Conservation (phyloP, 1,284 basidiomycete genomes). For the Apiotrichum gamsii region DNA sequence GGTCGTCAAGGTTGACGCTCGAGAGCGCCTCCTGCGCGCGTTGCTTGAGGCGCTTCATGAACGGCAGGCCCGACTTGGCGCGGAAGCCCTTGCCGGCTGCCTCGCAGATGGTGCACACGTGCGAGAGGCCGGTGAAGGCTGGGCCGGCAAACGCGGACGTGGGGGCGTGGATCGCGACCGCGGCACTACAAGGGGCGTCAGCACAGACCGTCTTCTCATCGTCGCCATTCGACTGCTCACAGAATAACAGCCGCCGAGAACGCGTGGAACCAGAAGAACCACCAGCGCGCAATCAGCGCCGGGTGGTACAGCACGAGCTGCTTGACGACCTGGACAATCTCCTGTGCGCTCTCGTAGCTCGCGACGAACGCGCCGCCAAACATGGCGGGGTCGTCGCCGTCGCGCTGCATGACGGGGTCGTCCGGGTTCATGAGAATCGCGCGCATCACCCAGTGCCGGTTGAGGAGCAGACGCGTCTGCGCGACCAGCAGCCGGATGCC, state of each 20-base stretch:
- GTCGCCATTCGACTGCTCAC: no score
- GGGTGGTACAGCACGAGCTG: slow-evolving; percentile 42
- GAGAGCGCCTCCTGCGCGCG: not conserved
- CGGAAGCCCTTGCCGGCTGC: slow-evolving; percentile 38
- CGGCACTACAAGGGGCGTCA: slow-evolving; percentile 19
- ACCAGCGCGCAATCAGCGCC: slow-evolving; percentile 34
- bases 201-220: not conserved
- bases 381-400: slow-evolving; percentile 30
- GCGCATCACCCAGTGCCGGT: slow-evolving; percentile 39
- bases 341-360: slow-evolving; percentile 39
- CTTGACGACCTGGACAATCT: slow-evolving; percentile 43
- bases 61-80: slow-evolving; percentile 39
- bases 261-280: slow-evolving; percentile 45
- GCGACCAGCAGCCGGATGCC: slow-evolving; percentile 41
- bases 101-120: slow-evolving; percentile 38
- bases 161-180: slow-evolving; percentile 41
- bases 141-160: slow-evolving; percentile 38
- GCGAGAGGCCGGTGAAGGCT: slow-evolving; percentile 35
- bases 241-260: slow-evolving; percentile 44
- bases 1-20: not conserved
- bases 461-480: slow-evolving; percentile 41
- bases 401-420: slow-evolving; percentile 33
- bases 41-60: slow-evolving; percentile 2
- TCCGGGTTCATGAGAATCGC: slow-evolving; percentile 36
- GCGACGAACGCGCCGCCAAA: slow-evolving; percentile 37